Conservation (phyloP, 2,329 filamentous ascomycete genomes). For the Ophiostoma piceae region DNA sequence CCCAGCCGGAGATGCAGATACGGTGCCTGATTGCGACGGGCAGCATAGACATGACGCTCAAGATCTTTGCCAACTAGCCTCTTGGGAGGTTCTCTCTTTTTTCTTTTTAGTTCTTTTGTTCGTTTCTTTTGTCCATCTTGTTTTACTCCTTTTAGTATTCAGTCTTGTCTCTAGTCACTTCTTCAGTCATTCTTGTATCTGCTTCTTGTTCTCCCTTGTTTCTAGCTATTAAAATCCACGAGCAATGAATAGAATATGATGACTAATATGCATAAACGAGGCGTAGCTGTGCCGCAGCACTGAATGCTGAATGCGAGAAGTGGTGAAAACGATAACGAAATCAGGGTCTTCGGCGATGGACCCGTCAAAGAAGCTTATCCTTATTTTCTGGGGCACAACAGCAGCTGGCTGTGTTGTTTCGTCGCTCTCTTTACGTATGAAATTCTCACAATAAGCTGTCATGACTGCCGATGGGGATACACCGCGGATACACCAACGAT, state of each 20-base stretch:
- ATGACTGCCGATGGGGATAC: neutral
- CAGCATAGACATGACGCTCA: slow-evolving; percentile 73
- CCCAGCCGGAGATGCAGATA: slow-evolving; percentile 53
- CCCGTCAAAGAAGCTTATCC: neutral
- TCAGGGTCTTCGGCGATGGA: neutral
- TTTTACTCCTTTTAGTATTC: slow-evolving; percentile 12
- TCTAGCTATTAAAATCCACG: neutral
- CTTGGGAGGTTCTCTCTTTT: neutral
- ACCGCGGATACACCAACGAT: neutral
- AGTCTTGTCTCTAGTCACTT: neutral
- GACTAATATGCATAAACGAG: neutral
- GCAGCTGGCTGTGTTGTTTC: neutral
- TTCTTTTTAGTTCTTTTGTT: neutral
- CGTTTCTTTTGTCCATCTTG: neutral
- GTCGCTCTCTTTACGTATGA: too few species aligned
- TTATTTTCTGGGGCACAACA: neutral
- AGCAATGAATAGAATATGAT: neutral
- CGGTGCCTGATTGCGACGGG: slow-evolving; percentile 83
- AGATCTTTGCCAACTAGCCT: slow-evolving; percentile 63
- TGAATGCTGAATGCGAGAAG: too few species aligned
- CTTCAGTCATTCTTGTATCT: neutral
- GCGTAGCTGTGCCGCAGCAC: neutral
- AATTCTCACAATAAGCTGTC: too few species aligned
- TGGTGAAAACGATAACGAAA: neutral
- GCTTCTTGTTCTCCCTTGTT: neutral